Evolutionary conservation across 257 asterid genomes (phyloP), one percentile per base, ranked within the genome.

Genomic region (Solanum medicagineum): DNA sequence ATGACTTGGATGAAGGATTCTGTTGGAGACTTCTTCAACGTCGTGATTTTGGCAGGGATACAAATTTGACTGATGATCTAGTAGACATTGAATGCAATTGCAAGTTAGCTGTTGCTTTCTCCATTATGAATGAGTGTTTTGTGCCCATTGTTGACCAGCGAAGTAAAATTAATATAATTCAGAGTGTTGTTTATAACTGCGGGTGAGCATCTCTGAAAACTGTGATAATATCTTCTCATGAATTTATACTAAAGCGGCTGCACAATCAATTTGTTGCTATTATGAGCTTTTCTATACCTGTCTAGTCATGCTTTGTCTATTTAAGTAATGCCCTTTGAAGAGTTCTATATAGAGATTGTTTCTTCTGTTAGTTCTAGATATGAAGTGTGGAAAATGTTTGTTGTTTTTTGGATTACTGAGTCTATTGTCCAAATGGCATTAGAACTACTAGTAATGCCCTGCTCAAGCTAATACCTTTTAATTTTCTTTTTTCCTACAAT

Each of bases 1-100:
- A 94, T 84, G 95, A 95, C 85, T 87, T 93, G 63, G 95, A 90
- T 57, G 94, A 90, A 73, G 99, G 96, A 32, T 95, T 90, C 90
- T 92, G 94, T 55, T 95, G 96, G 88, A 91, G 95, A 53, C 66
- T 94, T 89, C 97, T 94, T 88, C 96, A 85, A 77, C 91, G 88
- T 84, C 89, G 88, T 69, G 93, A 83, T 85, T 89, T 90, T 87
- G 86, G 81, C 82, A 80, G 84, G 63, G 93, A 92, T 86, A 83
- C 83, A 68, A 81, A 89, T 79, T 80, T 62, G 63, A 70, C 85
- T 84, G 89, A 65, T 66, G 90, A 91, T 87, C 88, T 86, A 84
- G 81, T 81, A 42, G 87, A 84, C 44, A 62, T 87, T 5, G 88
- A 80, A 62, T 74, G 87, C 84, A 89, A 89, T 66, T 87, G 87